Evolutionary conservation across 192 early-diverging fungal genomes (phyloP), one percentile per base, ranked within the genome.

Genomic region (Anaeromyces robustus): DNA sequence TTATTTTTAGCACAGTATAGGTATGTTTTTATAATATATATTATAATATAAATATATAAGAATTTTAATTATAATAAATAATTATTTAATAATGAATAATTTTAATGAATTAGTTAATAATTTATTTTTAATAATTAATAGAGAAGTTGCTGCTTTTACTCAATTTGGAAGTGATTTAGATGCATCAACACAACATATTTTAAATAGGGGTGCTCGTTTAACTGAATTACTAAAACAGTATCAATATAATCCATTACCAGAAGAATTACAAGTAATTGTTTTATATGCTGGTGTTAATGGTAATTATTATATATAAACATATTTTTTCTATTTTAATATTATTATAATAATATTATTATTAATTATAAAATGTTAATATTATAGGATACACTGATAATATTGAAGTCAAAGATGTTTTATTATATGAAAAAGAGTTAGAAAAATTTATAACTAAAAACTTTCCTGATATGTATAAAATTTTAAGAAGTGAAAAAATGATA

Each of bases 141-240:
- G 98, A 95, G 98, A 98, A 92, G 95, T 99, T 80, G 98, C 97
- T 82, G 98, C 98, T 78, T 98, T 99, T 86, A 96, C 98, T 84
- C 98, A 99, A 92, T 99, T 99, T 90, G 98, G 98, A 88, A 98
- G 97, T 81, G 98, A 99, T 92, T 92, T 99, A 82, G 98, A 99
- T 90, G 96, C 97, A 84, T 97, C 98, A 83, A 99, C 98, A 79
- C 98, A 98, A 90, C 98, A 97, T 94, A 88, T 96, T 90, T 89
- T 99, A 82, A 97, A 97, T 94, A 96, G 98, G 92, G 98, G 98
- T 92, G 96, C 97, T 83, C 97, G 98, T 89, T 90, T 99, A 77
- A 98, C 97, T 41, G 98, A 99, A 92, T 90, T 99, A 84, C 88
- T 99, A 85, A 99, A 99, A 94, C 98, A 99, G 90, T 94, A 95